A percentile compares a stretch with the other conserved stretches of the same genome.
Evolutionary conservation across 2,329 filamentous ascomycete genomes (phyloP).

Genomic region (Lecanosticta acicola): DNA sequence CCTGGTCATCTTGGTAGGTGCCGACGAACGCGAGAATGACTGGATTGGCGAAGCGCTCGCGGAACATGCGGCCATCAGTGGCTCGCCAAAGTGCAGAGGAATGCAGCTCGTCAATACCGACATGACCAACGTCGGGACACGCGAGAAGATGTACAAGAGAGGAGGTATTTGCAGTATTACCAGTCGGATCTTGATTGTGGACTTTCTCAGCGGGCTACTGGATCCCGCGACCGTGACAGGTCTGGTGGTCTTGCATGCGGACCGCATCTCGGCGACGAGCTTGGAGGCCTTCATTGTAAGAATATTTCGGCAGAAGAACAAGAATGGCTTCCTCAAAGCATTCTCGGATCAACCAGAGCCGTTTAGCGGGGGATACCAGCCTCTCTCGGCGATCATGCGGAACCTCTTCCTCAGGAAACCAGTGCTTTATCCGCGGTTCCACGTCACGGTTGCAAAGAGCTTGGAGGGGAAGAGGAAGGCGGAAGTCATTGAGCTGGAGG

Average conservation of each 20-base stretch:
- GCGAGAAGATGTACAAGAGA: slow-evolving; percentile 84
- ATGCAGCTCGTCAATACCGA: slow-evolving; percentile 93
- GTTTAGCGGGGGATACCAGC: slow-evolving; percentile 81
- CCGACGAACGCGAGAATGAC: slow-evolving; percentile 86
- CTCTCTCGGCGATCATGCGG: slow-evolving; percentile 82
- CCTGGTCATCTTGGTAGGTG: slow-evolving; percentile 79
- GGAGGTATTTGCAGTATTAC: slow-evolving; percentile 96
- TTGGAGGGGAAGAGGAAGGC: slow-evolving; percentile 88
- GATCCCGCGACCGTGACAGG: slow-evolving; percentile 82
- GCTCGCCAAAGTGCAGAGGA: slow-evolving; percentile 72
- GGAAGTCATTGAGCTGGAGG: slow-evolving; percentile 93
- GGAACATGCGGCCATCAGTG: slow-evolving; percentile 89
- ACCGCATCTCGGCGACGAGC: slow-evolving; percentile 77
- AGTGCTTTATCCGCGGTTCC: slow-evolving; percentile 88
- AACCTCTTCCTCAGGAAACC: slow-evolving; percentile 86
- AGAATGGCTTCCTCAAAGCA: slow-evolving; percentile 86
- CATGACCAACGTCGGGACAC: slow-evolving; percentile 74
- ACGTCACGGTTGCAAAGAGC: slow-evolving; percentile 80
- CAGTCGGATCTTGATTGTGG: slow-evolving; percentile 88
- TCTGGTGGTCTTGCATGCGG: slow-evolving; percentile 79
- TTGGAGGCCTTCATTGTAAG: slow-evolving; percentile 91
- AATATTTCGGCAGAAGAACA: slow-evolving; percentile 92
- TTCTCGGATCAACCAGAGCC: slow-evolving; percentile 92
- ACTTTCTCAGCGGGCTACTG: slow-evolving; percentile 78
- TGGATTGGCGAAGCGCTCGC: slow-evolving; percentile 96